Base-by-base conservation (phyloP, 306 rosid genomes). In the Vicia sativa region DNA sequence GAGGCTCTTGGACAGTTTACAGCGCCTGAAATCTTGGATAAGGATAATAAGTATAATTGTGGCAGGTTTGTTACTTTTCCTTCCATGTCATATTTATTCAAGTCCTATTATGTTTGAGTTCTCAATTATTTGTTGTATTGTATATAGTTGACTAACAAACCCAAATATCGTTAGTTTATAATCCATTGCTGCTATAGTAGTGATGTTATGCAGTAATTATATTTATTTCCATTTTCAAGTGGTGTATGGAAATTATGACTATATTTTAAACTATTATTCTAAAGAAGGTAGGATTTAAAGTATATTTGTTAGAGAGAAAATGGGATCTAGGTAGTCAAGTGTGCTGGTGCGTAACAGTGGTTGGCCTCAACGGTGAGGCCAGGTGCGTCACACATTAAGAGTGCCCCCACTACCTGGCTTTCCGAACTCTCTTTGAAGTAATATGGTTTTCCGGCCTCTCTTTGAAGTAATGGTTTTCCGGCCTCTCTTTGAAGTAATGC, bases 1-100 rank as follows among this genome's bases (percentile, higher is more conserved):
- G 92, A 87, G 78, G 96, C 96, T 77, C 92, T 89, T 77, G 73
- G 87, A 65, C 92, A 87, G 66, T 89, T 84, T 83, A 89, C 92
- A 1, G 90, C 90, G 42, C 81, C 89, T 35, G 96, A 89, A 79
- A 82, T 74, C 45, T 78, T 89, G 86, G 92, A 89, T 46, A 77
- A 82, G 75, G 87, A 87, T 54, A 87, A 87, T 55, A 87, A 84
- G 81, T 89, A 86, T 80, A 71, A 83, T 49, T 89, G 96, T 62
- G 68, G 79, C 87, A 86, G 96, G 96, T 89, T 50, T 50, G 82
- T 68, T 65, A 14, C 13, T 72, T 53, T 81, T 41, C 45, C 23
- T 41, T 26, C 45, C 61, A 2, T 58, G 45, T 44, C 55, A 13
- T 4, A 3, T 46, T 13, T 70, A 31, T 34, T 21, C 12, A n/a